phyloP scores from a whole-genome alignment of 2,329 filamentous ascomycete genomes.

The Catunica adiposa region DNA sequence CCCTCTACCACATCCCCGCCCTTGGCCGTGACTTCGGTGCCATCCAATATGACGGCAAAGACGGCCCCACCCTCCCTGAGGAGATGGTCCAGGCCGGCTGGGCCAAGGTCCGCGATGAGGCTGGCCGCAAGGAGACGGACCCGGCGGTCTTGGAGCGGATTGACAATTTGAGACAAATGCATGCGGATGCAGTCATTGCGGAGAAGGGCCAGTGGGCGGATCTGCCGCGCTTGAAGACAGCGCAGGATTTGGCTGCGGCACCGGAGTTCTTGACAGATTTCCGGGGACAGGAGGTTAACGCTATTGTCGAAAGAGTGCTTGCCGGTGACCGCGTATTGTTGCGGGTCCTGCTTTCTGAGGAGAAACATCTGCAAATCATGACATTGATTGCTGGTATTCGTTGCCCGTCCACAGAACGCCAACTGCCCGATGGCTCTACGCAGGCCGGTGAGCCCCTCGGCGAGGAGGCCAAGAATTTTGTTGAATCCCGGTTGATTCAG shows the following conservation, averaged over 20 bases:
- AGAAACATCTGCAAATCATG: constrained; percentile 77
- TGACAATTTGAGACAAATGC: constrained; percentile 60
- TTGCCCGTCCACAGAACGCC: constrained; percentile 75
- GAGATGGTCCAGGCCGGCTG: constrained; percentile 74
- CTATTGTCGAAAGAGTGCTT: constrained; percentile 77
- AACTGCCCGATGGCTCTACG: constrained; percentile 59
- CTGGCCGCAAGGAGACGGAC: constrained; percentile 75
- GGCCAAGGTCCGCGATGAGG: constrained; percentile 87
- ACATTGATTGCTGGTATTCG: constrained; percentile 78
- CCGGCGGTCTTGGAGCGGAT: constrained; percentile 57
- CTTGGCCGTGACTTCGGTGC: constrained; percentile 78
- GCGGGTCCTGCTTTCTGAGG: constrained; percentile 62
- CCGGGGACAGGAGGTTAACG: constrained; percentile 73
- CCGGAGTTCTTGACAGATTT: constrained; percentile 65
- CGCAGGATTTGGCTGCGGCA: constrained; percentile 58
- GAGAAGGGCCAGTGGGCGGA: constrained; percentile 66
- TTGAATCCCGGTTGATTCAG: constrained; percentile 73
- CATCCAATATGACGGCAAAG: constrained; percentile 54
- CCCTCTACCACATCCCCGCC: constrained; percentile 75
- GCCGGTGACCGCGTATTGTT: constrained; percentile 81
- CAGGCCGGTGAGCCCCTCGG: constrained; percentile 80
- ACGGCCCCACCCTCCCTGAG: constrained; percentile 65
- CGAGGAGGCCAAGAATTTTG: constrained; percentile 74
- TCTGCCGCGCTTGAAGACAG: constrained; percentile 53
- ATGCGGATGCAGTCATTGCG: constrained; percentile 61